These are phyloP conservation scores for Conringia planisiliqua DNA, from an alignment of 345 rosid genomes.

Conservation along the genomic window DNA sequence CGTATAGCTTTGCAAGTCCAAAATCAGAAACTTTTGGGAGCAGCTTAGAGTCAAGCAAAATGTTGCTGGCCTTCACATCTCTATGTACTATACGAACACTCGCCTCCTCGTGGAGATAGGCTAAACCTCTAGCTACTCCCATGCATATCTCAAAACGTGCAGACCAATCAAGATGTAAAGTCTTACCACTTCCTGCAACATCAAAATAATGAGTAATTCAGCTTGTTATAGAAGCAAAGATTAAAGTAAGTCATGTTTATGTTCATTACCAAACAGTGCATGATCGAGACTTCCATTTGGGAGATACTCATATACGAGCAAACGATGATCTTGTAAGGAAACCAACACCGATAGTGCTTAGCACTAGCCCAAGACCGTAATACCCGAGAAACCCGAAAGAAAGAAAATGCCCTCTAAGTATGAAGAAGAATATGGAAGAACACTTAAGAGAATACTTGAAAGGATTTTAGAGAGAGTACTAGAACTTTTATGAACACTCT, in stretches of 20 bases:
- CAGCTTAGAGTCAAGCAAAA: conserved; percentile 45
- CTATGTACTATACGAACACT: conserved; percentile 52
- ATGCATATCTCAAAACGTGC: conserved; percentile 43
- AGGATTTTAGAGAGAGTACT: too few relatives aligned
- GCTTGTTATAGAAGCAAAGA: background rate
- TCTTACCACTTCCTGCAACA: conserved; percentile 32
- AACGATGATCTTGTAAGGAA: conserved; percentile 26
- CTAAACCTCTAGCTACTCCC: conserved; percentile 47
- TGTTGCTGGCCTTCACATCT: conserved; percentile 63
- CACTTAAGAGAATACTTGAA: too few relatives aligned
- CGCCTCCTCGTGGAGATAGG: conserved; percentile 55
- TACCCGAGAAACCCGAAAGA: too few relatives aligned
- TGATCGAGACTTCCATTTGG: conserved; percentile 27
- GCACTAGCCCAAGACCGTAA: too few relatives aligned
- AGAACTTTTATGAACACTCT: too few relatives aligned
- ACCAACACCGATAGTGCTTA: too few relatives aligned
- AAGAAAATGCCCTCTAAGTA: too few relatives aligned
- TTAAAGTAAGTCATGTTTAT: background rate
- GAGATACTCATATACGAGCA: conserved; percentile 25
- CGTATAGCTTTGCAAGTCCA: conserved; percentile 41
- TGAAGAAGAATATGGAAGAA: too few relatives aligned
- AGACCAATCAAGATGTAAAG: conserved; percentile 39
- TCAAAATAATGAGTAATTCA: background rate
- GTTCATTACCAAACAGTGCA: conserved; percentile 22
- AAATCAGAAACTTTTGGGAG: conserved; percentile 43